phyloP scores from a whole-genome alignment of 352 stramenopile genomes.

The Phytopythium boreale region DNA sequence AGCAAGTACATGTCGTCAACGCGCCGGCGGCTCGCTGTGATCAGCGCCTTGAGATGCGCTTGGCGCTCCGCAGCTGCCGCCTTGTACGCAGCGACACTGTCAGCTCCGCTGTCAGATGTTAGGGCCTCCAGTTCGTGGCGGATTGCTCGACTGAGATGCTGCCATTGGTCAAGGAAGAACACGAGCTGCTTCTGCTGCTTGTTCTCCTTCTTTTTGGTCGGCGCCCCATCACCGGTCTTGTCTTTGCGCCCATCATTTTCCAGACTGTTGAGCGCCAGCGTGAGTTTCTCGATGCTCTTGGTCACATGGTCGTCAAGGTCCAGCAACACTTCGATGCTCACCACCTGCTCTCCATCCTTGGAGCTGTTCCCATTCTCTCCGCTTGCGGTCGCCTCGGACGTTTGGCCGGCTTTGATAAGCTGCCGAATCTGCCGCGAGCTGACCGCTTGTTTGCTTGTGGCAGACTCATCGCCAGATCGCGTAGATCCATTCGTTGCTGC shows the following conservation, averaged over 20 bases:
- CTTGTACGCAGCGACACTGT: conserved; percentile 6
- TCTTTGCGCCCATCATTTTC: conserved; percentile 24
- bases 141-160: conserved; percentile 31
- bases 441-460: conserved; percentile 14
- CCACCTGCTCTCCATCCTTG: conserved; percentile 12
- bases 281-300: conserved; percentile 53
- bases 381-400: not conserved
- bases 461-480: not conserved
- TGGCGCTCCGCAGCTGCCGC: conserved; percentile 10
- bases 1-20: conserved; percentile 51
- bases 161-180: conserved; percentile 43
- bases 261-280: conserved; percentile 29
- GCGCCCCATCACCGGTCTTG: conserved; percentile 3
- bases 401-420: conserved; percentile 24
- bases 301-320: conserved; percentile 39
- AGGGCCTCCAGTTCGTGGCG: conserved; percentile 17
- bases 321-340: conserved; percentile 24
- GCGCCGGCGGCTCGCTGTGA: conserved; percentile 32
- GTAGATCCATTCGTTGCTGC: not conserved
- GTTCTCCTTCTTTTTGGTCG: conserved; percentile 19
- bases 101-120: conserved; percentile 5
- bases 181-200: conserved; percentile 36
- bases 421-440: conserved; percentile 39
- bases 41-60: conserved; percentile 29
- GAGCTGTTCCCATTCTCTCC: not conserved